A percentile compares a stretch with the other conserved stretches of the same genome.
Conservation (phyloP, 2,329 filamentous ascomycete species). For the Hysterium pulicare region DNA sequence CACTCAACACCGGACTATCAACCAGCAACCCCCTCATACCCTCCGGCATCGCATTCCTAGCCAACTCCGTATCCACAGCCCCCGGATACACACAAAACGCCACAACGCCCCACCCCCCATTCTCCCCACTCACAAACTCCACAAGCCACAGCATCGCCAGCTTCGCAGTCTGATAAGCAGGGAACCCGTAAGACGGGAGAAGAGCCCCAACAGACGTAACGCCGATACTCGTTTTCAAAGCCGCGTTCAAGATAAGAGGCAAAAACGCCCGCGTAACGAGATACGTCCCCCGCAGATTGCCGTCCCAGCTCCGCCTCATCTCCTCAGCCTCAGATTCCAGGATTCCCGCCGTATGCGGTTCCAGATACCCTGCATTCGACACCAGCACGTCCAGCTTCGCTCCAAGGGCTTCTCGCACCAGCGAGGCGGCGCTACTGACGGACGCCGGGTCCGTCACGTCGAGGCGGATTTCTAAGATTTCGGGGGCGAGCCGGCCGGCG, state of each 20-base stretch:
- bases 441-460: slow-evolving; percentile 1
- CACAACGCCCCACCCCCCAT: slow-evolving; percentile 8
- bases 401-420: slow-evolving; percentile 14
- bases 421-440: neutral
- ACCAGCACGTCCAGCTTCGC: slow-evolving; percentile 5
- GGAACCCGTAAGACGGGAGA: slow-evolving; percentile 4
- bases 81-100: slow-evolving; percentile 13
- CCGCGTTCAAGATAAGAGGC: slow-evolving; percentile 30
- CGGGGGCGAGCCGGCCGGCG: slow-evolving; percentile 24
- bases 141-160: slow-evolving; percentile 48
- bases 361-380: slow-evolving; percentile 24
- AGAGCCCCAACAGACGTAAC: slow-evolving; percentile 44
- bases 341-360: slow-evolving; percentile 29
- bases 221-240: slow-evolving; percentile 44
- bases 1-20: slow-evolving; percentile 5
- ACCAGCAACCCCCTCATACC: neutral
- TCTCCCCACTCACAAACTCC: slow-evolving; percentile 45
- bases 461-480: slow-evolving; percentile 33
- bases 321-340: slow-evolving; percentile 31
- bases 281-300: slow-evolving; percentile 48
- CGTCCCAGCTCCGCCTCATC: slow-evolving; percentile 42
- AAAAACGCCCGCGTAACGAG: slow-evolving; percentile 43
- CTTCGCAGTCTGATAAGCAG: slow-evolving; percentile 47
- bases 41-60: slow-evolving; percentile 1
- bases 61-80: slow-evolving; percentile 11